Evolutionary conservation across 805 yeast species (phyloP).

Genomic region (Candida endomychidarum): DNA sequence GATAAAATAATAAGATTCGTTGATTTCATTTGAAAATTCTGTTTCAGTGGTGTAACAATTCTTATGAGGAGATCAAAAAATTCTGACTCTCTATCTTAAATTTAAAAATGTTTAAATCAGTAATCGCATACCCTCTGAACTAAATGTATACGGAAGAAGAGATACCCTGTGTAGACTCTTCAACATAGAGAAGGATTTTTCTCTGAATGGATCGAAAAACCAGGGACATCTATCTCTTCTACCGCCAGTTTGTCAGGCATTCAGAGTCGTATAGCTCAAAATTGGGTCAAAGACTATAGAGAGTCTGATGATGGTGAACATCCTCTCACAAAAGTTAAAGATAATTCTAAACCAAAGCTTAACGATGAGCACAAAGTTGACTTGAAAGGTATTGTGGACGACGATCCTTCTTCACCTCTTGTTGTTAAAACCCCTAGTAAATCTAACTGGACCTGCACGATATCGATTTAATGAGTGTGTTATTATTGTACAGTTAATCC

Average conservation of each 20-base stretch:
- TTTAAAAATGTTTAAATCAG: too few relatives aligned
- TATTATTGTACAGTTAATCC: too few relatives aligned
- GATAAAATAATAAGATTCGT: too few relatives aligned
- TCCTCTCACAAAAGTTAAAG: slow-evolving; percentile 3
- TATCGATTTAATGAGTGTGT: too few relatives aligned
- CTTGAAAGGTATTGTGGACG: not conserved
- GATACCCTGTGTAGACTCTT: slow-evolving; percentile 3
- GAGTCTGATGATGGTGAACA: slow-evolving; percentile 3
- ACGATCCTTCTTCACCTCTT: not conserved
- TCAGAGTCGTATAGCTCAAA: slow-evolving; percentile 7
- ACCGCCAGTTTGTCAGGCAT: slow-evolving; percentile 6
- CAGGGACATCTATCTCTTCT: slow-evolving; percentile 6
- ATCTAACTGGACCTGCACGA: too few relatives aligned
- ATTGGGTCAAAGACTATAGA: slow-evolving; percentile 7
- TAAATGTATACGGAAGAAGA: too few relatives aligned
- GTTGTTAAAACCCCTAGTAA: too few relatives aligned
- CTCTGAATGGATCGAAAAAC: slow-evolving; percentile 9
- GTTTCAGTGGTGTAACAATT: too few relatives aligned
- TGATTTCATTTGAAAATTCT: too few relatives aligned
- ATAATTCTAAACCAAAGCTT: slow-evolving; percentile 2
- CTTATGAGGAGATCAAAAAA: too few relatives aligned
- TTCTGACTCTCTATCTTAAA: too few relatives aligned
- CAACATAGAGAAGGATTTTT: slow-evolving; percentile 3
- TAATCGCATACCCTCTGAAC: too few relatives aligned
- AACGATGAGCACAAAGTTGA: slow-evolving; percentile 1